A percentile compares a stretch with the other conserved stretches of the same genome.
Evolutionary conservation across 768 basidiomycete species (phyloP).

Genomic region (Clavaria fumosa): DNA sequence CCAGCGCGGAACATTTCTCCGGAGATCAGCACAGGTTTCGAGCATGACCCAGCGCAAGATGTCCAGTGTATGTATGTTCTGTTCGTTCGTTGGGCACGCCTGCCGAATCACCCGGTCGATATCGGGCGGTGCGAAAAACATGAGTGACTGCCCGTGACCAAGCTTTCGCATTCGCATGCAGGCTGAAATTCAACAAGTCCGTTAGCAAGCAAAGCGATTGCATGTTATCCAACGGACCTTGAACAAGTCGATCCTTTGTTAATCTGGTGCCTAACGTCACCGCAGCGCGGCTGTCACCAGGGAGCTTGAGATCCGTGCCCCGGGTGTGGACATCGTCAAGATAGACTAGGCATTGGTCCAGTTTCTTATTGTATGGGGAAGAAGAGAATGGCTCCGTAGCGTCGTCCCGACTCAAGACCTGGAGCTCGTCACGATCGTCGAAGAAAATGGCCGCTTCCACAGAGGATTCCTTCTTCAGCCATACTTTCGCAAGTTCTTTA

Average conservation of each 20-base stretch:
- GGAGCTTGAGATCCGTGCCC: constrained; percentile 39
- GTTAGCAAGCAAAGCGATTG: no score
- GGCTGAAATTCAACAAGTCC: no score
- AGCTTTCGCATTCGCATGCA: constrained; percentile 41
- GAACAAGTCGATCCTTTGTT: constrained; percentile 35
- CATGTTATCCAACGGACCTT: constrained; percentile 21
- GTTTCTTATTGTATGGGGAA: constrained; percentile 22
- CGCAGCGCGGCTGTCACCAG: constrained; percentile 18
- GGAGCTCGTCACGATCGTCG: constrained; percentile 22
- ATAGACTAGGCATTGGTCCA: constrained; percentile 29
- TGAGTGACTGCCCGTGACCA: constrained; percentile 30
- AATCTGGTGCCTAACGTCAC: constrained; percentile 36
- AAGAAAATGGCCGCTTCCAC: constrained; percentile 30
- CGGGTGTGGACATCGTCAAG: constrained; percentile 39
- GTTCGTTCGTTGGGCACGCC: constrained; percentile 9
- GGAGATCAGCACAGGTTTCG: constrained; percentile 28
- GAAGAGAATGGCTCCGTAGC: constrained; percentile 20
- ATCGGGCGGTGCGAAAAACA: constrained; percentile 31
- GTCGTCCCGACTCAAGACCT: constrained; percentile 23
- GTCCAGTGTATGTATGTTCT: constrained; percentile 15
- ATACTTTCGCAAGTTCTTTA: constrained; percentile 22
- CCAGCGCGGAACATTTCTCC: constrained; percentile 27
- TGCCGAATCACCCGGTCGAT: constrained; percentile 24
- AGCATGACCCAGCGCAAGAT: constrained; percentile 30
- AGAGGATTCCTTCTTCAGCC: constrained; percentile 21